phyloP scores from a whole-genome alignment of 164 flowering plant species.

The Taxillus chinensis region DNA sequence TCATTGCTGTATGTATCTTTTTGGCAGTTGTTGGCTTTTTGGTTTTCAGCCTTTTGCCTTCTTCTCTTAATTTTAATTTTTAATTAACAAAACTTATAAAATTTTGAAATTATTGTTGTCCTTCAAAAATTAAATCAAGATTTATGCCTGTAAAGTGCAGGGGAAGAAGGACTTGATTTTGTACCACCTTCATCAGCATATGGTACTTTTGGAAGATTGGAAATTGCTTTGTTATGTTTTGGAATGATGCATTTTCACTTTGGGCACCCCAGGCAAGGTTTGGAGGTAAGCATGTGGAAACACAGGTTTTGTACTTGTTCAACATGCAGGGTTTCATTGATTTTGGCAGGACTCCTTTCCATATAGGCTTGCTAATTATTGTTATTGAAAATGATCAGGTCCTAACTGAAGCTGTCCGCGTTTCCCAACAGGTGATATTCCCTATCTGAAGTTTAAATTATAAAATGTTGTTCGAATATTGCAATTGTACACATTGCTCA shows the following conservation, averaged over 20 bases:
- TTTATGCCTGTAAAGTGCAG: constrained; percentile 62
- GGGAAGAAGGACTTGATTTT: constrained; percentile 76
- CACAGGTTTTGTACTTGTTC: not conserved
- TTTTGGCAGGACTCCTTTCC: not conserved
- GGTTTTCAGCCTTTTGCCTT: not conserved
- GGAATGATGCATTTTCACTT: constrained; percentile 91
- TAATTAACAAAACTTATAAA: not conserved
- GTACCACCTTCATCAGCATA: constrained; percentile 42
- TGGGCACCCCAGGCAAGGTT: constrained; percentile 86
- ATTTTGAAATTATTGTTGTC: not conserved
- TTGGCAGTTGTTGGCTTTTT: not conserved
- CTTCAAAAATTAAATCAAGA: constrained; percentile 11
- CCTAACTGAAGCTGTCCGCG: constrained; percentile 74
- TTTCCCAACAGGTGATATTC: constrained; percentile 68
- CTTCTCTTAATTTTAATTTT: not conserved
- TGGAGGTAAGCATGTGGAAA: constrained; percentile 42
- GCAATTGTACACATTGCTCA: too few relatives aligned
- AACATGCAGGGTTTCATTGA: not conserved
- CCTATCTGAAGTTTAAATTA: too few relatives aligned
- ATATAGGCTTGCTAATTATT: constrained; percentile 2
- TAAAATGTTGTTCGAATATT: too few relatives aligned
- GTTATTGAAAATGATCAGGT: constrained; percentile 36
- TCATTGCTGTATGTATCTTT: not conserved
- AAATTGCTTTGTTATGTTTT: constrained; percentile 72
- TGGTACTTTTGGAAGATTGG: constrained; percentile 58